A percentile compares a stretch with the other conserved stretches of the same genome.
Conservation (phyloP, 306 rosid genomes). For the Neltuma alba region DNA sequence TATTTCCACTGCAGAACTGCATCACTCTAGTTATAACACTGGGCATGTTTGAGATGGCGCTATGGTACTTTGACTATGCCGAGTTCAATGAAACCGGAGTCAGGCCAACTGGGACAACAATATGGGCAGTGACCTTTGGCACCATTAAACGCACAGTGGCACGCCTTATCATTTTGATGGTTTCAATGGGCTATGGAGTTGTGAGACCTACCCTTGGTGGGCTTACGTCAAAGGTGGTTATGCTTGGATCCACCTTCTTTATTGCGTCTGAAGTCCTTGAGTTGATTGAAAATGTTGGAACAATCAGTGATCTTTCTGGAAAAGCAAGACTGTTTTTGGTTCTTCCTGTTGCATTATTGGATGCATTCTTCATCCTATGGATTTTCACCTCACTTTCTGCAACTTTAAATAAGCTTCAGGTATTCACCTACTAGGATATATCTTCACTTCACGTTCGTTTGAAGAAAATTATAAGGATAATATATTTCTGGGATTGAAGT, state of each 20-base stretch:
- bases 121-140: constrained; percentile 94
- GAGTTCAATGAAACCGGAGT: constrained; percentile 90
- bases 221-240: constrained; percentile 81
- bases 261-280: constrained; percentile 94
- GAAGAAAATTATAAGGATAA: constrained; percentile 16
- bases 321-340: constrained; percentile 90
- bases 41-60: constrained; percentile 95
- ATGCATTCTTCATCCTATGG: constrained; percentile 97
- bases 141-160: constrained; percentile 83
- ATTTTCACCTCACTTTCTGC: constrained; percentile 93
- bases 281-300: constrained; percentile 93
- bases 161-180: constrained; percentile 79
- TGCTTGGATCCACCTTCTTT: constrained; percentile 95
- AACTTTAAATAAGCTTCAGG: constrained; percentile 98
- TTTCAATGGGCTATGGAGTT: constrained; percentile 96
- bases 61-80: constrained; percentile 92
- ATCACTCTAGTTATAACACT: constrained; percentile 85
- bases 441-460: constrained; percentile 15
- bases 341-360: constrained; percentile 91
- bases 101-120: constrained; percentile 88
- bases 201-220: constrained; percentile 98
- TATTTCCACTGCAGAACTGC: constrained; percentile 92
- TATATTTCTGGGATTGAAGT: constrained; percentile 1
- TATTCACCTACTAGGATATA: constrained; percentile 39
- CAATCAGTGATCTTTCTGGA: constrained; percentile 94